Base-by-base conservation (phyloP, 2,329 filamentous ascomycete genomes). In the Sclerotinia nivalis region DNA sequence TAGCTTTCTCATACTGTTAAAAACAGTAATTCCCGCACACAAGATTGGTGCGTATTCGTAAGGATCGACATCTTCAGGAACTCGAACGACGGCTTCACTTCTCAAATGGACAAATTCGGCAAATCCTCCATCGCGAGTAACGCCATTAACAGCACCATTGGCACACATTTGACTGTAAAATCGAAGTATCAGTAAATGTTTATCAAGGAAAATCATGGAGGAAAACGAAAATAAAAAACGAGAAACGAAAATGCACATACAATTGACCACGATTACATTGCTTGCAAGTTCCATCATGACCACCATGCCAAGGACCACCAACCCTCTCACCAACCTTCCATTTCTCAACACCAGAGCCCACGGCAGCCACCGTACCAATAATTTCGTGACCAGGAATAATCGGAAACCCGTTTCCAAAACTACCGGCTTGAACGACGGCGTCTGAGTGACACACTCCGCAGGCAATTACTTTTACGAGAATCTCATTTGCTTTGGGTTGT, bases 381-480 rank as follows among this genome's bases (percentile, higher is more conserved):
- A 90, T 81, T 78, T 93, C 91, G 79, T 94, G 91, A 31, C 91
- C 91, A 0, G 89, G 88, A 2, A 88, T 80, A 8, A 87, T 84
- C 1, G 90, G 90, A 74, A 86, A 89, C 28, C 83, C 75, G 56
- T 86, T 83, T 15, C 86, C 87, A 56, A 90, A 80, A 6, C 79
- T 75, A 34, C 87, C 87, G 3, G 76, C 60, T 64, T 84, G 81
- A 1, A 86, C 79, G 7, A 58, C 62, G 6, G 60, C 71, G 74
- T 93, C 91, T 0, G 85, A 86, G 78, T 88, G 89, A 79, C 91
- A 93, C 62, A 94, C 86, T 56, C 91, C 91, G 74, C 88, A 92
- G 8, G 91, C 91, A 12, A 88, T 81, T 3, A 92, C 86, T 78
- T 93, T 93, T 78, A 92, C 84, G 37, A 93, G 84, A 3, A 93